Evolutionary conservation across 2,329 filamentous ascomycete species (phyloP), one percentile per base, ranked within the genome.

Genomic region (Neoarthrinium moseri): DNA sequence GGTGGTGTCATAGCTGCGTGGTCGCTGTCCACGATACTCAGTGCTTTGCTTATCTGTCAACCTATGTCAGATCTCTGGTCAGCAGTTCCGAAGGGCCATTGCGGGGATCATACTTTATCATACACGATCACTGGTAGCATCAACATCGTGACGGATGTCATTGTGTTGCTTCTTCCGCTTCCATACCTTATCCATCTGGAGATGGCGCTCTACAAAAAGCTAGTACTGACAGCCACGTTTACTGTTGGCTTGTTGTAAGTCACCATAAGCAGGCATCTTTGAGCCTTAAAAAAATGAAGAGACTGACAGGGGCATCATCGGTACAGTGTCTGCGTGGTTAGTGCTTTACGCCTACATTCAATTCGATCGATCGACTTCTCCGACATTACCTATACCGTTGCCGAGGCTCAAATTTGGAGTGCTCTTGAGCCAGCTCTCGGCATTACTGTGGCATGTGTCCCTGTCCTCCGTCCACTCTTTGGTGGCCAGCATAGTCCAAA

Each of bases 361-460:
- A 61, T 71, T 29, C 55, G 57, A n/a, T 48, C 50, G 27, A 57
- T 68, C 51, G 57, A 68, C 49, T 64, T 64, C 49, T 34, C 34
- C 32, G 64, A 68, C 49, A 51, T 68, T 20, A 68, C 67, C 13
- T 64, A 56, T 37, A 60, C 60, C 6, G 57, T 66, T 27, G 59
- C 62, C 15, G 54, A 51, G 8, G 63, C 68, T 4, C 61, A 60
- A 34, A 56, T 71, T 40, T 69, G 68, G 52, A 62, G 59, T 13
- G 61, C 59, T 7, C 49, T 69, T 15, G 69, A 72, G 51, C 68
- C 67, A 15, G 64, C 55, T 38, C 56, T 72, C 24, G 68, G 61
- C 30, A 61, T 73, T 8, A 62, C 62, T 6, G 52, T 68, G 11
- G 63, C 66, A 13, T 72, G 67, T 44, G 56, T 72, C 17, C 68